These are phyloP conservation scores for Psilocybe cubensis DNA, from an alignment of 768 basidiomycete species.

Conservation along the genomic window DNA sequence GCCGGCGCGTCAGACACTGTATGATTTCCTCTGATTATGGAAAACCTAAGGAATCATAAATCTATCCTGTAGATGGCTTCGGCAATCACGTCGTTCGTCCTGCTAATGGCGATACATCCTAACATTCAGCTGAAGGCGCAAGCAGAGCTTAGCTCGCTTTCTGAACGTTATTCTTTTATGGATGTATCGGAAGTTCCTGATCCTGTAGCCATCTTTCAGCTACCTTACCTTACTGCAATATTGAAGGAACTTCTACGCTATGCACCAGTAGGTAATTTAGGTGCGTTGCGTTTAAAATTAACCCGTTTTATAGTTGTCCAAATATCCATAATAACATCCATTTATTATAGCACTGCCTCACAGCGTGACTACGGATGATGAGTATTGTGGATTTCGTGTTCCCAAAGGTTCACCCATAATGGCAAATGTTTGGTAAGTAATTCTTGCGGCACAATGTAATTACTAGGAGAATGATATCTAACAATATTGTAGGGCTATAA, in stretches of 20 bases:
- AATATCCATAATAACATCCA: neutral
- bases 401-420: conserved; percentile 41
- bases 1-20: conserved; percentile 51
- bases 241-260: conserved; percentile 35
- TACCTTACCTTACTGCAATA: conserved; percentile 40
- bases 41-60: too few relatives aligned
- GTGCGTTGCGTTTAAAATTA: neutral
- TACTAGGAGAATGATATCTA: neutral
- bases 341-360: conserved; percentile 31
- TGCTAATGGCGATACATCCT: conserved; percentile 41
- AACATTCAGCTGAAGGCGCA: conserved; percentile 37
- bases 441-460: neutral
- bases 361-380: conserved; percentile 38
- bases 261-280: conserved; percentile 5
- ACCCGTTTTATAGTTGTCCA: neutral
- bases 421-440: conserved; percentile 34
- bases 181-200: conserved; percentile 35
- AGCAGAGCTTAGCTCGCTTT: conserved; percentile 35
- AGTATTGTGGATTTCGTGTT: conserved; percentile 45
- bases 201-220: conserved; percentile 30
- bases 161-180: conserved; percentile 6
- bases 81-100: conserved; percentile 31
- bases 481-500: conserved; percentile 35
- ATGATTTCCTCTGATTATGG: too few relatives aligned
- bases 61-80: conserved; percentile 17